Percentiles rank a stretch among this genome's conserved stretches.
Conservation (phyloP, 1,139 yeast genomes). For the Blastobotrys serpentis region DNA sequence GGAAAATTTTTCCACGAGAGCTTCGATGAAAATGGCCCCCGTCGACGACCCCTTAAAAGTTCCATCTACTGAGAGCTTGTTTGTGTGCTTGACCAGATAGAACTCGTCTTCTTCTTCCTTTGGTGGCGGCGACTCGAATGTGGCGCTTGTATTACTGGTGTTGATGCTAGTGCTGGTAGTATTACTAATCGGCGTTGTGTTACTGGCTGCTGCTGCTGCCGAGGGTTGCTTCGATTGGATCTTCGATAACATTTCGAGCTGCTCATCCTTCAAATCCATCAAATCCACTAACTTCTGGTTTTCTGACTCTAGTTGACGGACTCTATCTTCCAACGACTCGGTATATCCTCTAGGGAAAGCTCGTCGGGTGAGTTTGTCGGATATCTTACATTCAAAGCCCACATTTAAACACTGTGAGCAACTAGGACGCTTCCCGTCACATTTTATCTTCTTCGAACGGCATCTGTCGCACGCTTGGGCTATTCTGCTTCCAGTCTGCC, state of each 20-base stretch:
- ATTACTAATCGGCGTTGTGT: background rate
- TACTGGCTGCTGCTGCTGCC: conserved; percentile 4
- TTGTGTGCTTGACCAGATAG: conserved; percentile 34
- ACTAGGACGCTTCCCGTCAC: conserved; percentile 62
- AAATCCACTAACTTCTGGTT: conserved; percentile 50
- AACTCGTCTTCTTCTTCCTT: conserved; percentile 30
- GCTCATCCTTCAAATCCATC: conserved; percentile 62
- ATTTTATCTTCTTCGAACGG: conserved; percentile 71
- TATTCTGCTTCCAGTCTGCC: conserved; percentile 50
- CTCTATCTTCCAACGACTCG: conserved; percentile 62
- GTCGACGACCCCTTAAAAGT: conserved; percentile 38
- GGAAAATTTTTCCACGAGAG: conserved; percentile 32
- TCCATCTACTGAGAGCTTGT: conserved; percentile 32
- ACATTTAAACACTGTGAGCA: conserved; percentile 67
- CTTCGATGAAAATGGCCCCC: conserved; percentile 35
- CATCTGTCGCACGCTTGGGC: conserved; percentile 91
- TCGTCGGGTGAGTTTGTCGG: conserved; percentile 67
- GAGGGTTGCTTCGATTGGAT: conserved; percentile 16
- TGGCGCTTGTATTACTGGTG: no score
- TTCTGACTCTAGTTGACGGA: conserved; percentile 62
- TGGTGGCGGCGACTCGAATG: background rate
- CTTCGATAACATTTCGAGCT: conserved; percentile 43
- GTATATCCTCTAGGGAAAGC: conserved; percentile 78
- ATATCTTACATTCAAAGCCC: conserved; percentile 70
- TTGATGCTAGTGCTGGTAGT: background rate